Percentiles rank a stretch among this genome's conserved stretches.
Conservation (phyloP, 163 green algal genomes). For the Chloromonas sp. region DNA sequence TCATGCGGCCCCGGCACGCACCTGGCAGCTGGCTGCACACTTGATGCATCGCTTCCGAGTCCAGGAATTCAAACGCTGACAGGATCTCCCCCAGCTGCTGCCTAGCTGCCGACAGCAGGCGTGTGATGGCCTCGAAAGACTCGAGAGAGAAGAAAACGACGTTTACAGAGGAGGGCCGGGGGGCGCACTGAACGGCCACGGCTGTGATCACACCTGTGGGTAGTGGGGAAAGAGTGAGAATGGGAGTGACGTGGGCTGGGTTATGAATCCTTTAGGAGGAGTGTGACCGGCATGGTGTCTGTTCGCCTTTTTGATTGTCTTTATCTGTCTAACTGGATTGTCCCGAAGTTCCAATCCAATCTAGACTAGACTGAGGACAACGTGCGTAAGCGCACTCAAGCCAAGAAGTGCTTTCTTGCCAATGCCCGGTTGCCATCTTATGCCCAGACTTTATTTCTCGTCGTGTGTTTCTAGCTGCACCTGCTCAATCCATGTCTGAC, state of each 20-base stretch:
- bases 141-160: conserved; percentile 59
- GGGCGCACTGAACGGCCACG: conserved; percentile 66
- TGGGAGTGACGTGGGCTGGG: neutral
- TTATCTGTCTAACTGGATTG: too few species aligned
- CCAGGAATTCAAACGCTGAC: conserved; percentile 92
- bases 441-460: too few species aligned
- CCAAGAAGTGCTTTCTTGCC: too few species aligned
- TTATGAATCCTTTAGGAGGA: neutral
- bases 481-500: too few species aligned
- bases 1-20: conserved; percentile 19
- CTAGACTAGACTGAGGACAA: too few species aligned
- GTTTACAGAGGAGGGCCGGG: conserved; percentile 57
- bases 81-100: conserved; percentile 61
- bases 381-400: too few species aligned
- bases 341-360: too few species aligned
- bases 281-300: neutral
- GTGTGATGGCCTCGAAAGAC: conserved; percentile 38
- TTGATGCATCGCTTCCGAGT: conserved; percentile 65
- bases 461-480: too few species aligned
- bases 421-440: too few species aligned
- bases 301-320: too few species aligned
- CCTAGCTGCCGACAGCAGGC: conserved; percentile 58
- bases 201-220: conserved; percentile 70
- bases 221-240: neutral
- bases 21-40: conserved; percentile 45